Evolutionary conservation across 495 filamentous ascomycete species (phyloP), one percentile per base, ranked within the genome.

Genomic region (Penicillium malachiteum): DNA sequence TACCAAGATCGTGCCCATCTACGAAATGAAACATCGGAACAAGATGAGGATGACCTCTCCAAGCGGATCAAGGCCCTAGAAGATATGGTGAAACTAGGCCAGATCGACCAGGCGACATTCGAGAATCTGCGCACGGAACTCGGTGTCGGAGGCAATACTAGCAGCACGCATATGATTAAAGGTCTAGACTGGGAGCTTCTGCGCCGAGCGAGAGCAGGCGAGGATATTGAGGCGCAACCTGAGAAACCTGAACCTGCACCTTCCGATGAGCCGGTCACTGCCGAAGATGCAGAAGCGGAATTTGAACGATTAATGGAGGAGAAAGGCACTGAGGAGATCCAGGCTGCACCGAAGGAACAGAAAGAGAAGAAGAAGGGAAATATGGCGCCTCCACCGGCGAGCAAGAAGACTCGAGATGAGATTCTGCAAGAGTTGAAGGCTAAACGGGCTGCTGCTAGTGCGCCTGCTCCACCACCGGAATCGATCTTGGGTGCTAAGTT

Each of bases 161-260:
- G 72, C 3, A 87, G 86, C 61, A 93, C 89, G 35, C 89, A 95
- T 79, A 73, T 96, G 63, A 85, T 96, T 32, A 97, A 97, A 71
- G 94, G 94, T 2, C 71, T 98, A 54, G 95, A 98, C 71, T 87
- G 87, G 63, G 85, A 85, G 69, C 71, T 98, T 16, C 72, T 98
- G 45, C 84, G 87, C 68, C 80, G 87, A 63, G 80, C 91, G 31
- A 81, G 78, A 60, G 82, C 78, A 48, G 90, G 89, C 5, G 90
- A 93, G 69, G 85, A 93, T 75, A 79, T 92, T 34, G 57, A 55
- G 14, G 48, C 56, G 8, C 38, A 60, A 1, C 21, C 57, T 7
- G 57, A 65, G 31, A 72, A 71, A 18, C 32, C 54, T 9, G 59
- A 35, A 3, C 54, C 62, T 7, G 31, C 30, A 3, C 26, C 47